Evolutionary conservation across 768 basidiomycete genomes (phyloP).

Genomic region (button mushroom (Agaricus bisporus)): DNA sequence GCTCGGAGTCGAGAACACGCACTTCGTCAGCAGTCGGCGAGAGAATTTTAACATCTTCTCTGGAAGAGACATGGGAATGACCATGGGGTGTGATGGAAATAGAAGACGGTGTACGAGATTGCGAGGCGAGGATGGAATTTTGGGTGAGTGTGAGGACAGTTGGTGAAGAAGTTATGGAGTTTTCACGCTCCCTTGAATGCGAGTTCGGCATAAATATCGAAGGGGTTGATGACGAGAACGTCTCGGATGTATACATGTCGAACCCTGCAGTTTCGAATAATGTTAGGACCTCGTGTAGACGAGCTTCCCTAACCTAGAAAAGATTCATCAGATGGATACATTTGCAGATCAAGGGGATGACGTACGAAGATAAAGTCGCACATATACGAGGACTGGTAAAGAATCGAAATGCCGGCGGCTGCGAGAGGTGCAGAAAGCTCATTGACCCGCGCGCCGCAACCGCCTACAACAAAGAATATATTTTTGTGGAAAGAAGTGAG

Average conservation of each 20-base stretch:
- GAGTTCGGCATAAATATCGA: conserved; percentile 10
- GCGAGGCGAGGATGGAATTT: neutral
- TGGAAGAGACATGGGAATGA: conserved; percentile 8
- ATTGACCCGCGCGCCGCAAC: conserved; percentile 65
- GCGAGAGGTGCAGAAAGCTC: conserved; percentile 75
- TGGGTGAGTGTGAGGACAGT: conserved; percentile 3
- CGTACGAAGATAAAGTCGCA: conserved; percentile 78
- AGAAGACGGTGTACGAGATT: neutral
- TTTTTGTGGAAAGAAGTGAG: conserved; percentile 5
- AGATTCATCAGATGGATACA: conserved; percentile 8
- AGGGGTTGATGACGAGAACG: conserved; percentile 21
- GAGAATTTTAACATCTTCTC: conserved; percentile 31
- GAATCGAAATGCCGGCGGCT: conserved; percentile 71
- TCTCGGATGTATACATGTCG: conserved; percentile 50
- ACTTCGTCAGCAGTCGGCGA: conserved; percentile 58
- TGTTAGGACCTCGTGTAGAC: conserved; percentile 55
- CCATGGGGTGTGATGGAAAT: neutral
- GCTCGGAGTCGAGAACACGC: conserved; percentile 57
- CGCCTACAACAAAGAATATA: conserved; percentile 33
- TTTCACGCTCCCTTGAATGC: neutral
- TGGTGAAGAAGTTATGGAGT: conserved; percentile 3
- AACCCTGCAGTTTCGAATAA: conserved; percentile 60
- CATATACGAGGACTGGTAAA: conserved; percentile 80
- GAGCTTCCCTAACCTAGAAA: conserved; percentile 57
- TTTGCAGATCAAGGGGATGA: conserved; percentile 9